Conservation (phyloP, 805 yeast genomes). For the Yarrowia yakushimensis region DNA sequence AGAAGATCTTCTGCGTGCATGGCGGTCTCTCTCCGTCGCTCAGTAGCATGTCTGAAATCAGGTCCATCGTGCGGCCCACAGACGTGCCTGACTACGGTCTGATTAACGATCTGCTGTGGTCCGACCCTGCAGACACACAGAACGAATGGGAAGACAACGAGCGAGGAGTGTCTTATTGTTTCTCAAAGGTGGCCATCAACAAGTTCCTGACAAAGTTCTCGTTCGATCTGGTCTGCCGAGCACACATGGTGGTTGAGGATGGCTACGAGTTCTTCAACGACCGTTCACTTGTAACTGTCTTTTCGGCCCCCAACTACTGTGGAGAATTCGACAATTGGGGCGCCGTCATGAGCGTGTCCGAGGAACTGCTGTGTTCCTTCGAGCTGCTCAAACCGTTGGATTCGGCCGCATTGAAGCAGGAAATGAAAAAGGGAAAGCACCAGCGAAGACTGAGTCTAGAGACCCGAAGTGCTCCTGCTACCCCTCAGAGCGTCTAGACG, state of each 20-base stretch:
- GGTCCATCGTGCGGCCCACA: conserved; percentile 73
- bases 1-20: conserved; percentile 88
- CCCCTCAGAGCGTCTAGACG: conserved; percentile 24
- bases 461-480: conserved; percentile 19
- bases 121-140: conserved; percentile 78
- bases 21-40: conserved; percentile 79
- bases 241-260: conserved; percentile 85
- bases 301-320: conserved; percentile 67
- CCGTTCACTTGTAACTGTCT: conserved; percentile 66
- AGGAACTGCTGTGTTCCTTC: conserved; percentile 84
- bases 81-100: conserved; percentile 84
- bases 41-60: conserved; percentile 68
- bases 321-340: conserved; percentile 87
- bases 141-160: conserved; percentile 89
- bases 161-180: conserved; percentile 78
- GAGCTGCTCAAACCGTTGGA: conserved; percentile 93
- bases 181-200: conserved; percentile 73
- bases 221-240: conserved; percentile 77
- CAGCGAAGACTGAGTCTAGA: conserved; percentile 60
- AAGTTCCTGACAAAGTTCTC: conserved; percentile 70
- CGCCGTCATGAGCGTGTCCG: conserved; percentile 92
- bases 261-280: conserved; percentile 77
- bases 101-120: conserved; percentile 74
- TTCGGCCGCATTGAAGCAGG: conserved; percentile 86
- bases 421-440: conserved; percentile 88